phyloP scores from a whole-genome alignment of 2,329 filamentous ascomycete genomes.

The Pseudomassariella vexata region DNA sequence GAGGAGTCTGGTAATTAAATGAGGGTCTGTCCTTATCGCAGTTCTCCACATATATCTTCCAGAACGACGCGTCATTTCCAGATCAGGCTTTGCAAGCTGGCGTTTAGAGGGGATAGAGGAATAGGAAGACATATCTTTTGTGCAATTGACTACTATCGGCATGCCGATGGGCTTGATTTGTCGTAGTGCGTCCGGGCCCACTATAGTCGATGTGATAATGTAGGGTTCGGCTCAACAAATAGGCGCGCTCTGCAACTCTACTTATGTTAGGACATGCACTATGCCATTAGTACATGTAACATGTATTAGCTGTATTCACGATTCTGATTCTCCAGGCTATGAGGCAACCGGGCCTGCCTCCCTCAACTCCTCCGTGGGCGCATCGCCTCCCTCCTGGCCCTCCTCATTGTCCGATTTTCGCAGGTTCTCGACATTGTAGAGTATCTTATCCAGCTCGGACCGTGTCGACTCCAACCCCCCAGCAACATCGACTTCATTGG shows the following conservation, averaged over 20 bases:
- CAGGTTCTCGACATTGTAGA: conserved; percentile 24
- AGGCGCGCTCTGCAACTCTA: no score
- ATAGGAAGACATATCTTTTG: conserved; percentile 16
- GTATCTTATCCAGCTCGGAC: conserved; percentile 19
- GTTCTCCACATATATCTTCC: conserved; percentile 3
- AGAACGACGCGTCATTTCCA: conserved; percentile 11
- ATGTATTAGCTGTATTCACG: no score
- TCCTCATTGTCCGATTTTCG: conserved; percentile 23
- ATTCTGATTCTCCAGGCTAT: no score
- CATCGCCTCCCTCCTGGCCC: conserved; percentile 4
- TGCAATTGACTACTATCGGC: conserved; percentile 16
- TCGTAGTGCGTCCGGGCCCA: no score
- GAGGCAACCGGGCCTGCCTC: not conserved
- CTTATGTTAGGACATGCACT: no score
- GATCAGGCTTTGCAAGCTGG: conserved; percentile 21
- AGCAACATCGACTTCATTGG: conserved; percentile 1
- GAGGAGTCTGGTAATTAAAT: not conserved
- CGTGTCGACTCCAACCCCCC: conserved; percentile 11
- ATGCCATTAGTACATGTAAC: no score
- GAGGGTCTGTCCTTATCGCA: conserved; percentile 4
- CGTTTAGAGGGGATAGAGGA: conserved; percentile 27
- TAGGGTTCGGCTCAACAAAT: no score
- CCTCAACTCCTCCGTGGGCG: conserved; percentile 3
- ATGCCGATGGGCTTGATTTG: no score
- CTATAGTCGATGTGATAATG: no score